Base-by-base conservation (phyloP, 306 rosid genomes). In the Lotus japonicus region DNA sequence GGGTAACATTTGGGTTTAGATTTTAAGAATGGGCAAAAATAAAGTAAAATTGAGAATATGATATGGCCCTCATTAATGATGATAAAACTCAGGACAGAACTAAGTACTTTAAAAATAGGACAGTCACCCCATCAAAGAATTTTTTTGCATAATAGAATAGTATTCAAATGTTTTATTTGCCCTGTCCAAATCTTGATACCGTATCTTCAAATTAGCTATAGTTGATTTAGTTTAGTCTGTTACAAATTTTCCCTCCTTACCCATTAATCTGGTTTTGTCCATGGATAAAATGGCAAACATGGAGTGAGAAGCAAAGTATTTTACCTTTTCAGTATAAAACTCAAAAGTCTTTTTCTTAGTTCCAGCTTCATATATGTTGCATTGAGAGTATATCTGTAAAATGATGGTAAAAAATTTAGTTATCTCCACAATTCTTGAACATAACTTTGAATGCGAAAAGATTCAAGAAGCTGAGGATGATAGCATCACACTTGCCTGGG, bases 281-380 rank as follows among this genome's bases (percentile, higher is more conserved):
- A n/a, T n/a, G n/a, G n/a, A n/a, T 5, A 18, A 79, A 65, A 53
- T 23, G 9, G 60, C 12, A 62, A 33, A 11, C 10, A 8, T 61
- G 65, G 14, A 54, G 45, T 8, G 31, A 12, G 21, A 36, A 70
- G 60, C 44, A 26, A 51, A 13, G 56, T 35, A 18, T n/a, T 62
- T 72, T 84, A 89, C 96, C 96, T 89, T 89, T 79, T 89, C 96
- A 0, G 78, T 79, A 72, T 89, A 84, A 59, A 73, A 86, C 77
- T 89, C 96, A 46, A 82, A 86, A 53, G 92, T 80, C 73, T 86
- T 89, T 75, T 89, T 89, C 87, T 82, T 89, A 7, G 54, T 28
- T 75, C 90, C 92, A 17, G 96, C 92, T 73, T 89, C 92, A 69
- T 84, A 89, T 65, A 89, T 55, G 76, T 89, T 89, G 84, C 96